phyloP scores from a whole-genome alignment of 352 stramenopile genomes.

The Pythium aphanidermatum region DNA sequence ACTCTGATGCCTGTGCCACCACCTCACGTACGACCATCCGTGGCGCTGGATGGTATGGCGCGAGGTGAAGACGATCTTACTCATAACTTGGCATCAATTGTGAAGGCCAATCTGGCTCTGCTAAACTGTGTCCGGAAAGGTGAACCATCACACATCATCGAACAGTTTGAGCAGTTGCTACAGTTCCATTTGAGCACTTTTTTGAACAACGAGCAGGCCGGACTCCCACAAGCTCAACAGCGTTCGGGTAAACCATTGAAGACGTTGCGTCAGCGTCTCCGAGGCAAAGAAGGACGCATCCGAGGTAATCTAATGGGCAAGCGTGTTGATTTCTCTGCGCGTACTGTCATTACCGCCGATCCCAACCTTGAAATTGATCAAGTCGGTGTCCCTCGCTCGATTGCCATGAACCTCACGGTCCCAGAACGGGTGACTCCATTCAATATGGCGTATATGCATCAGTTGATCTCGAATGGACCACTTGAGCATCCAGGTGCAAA shows the following conservation, averaged over 20 bases:
- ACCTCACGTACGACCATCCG: constrained; percentile 96
- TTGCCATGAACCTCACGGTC: constrained; percentile 98
- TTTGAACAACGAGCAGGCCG: constrained; percentile 97
- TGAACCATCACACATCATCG: constrained; percentile 94
- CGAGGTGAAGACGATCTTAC: constrained; percentile 98
- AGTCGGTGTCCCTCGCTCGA: constrained; percentile 96
- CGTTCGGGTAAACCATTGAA: constrained; percentile 97
- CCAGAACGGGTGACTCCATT: constrained; percentile 98
- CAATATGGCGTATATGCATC: constrained; percentile 95
- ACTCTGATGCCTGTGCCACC: constrained; percentile 98
- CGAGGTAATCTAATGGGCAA: constrained; percentile 99
- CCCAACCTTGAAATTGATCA: constrained; percentile 99
- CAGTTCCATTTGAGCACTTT: constrained; percentile 90
- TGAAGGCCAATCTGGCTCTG: constrained; percentile 97
- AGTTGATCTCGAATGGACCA: constrained; percentile 95
- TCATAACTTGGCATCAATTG: constrained; percentile 96
- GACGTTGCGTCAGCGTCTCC: constrained; percentile 94
- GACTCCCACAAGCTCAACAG: constrained; percentile 95
- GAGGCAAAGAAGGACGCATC: constrained; percentile 98
- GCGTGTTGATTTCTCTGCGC: constrained; percentile 98
- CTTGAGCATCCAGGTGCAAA: constrained; percentile 96
- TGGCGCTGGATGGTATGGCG: constrained; percentile 92
- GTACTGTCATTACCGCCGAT: constrained; percentile 99
- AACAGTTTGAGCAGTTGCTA: constrained; percentile 88
- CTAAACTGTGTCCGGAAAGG: constrained; percentile 94